A percentile compares a stretch with the other conserved stretches of the same genome.
phyloP scores from a whole-genome alignment of 768 basidiomycete species.

The Neoboletus subvelutipes region DNA sequence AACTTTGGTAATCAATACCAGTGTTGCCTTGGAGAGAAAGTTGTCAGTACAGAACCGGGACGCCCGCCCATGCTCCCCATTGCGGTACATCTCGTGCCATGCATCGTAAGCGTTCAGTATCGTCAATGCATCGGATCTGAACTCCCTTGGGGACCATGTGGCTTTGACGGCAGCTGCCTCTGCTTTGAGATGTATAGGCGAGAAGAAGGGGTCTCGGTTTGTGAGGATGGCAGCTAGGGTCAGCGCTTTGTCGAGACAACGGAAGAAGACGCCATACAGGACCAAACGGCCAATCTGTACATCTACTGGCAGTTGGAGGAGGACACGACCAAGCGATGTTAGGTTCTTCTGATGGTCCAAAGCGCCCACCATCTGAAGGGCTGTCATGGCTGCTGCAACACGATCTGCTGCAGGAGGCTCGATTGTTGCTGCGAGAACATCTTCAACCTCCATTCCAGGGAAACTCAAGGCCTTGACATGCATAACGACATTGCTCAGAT shows the following conservation, averaged over 20 bases:
- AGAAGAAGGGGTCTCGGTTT: slow-evolving; percentile 87
- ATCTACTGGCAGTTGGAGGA: slow-evolving; percentile 88
- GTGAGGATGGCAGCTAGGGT: slow-evolving; percentile 90
- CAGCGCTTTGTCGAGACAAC: slow-evolving; percentile 83
- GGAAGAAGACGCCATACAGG: slow-evolving; percentile 89
- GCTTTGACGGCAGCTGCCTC: slow-evolving; percentile 73
- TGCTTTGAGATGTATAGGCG: slow-evolving; percentile 71
- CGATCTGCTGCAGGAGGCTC: slow-evolving; percentile 83
- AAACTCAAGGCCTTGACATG: slow-evolving; percentile 93
- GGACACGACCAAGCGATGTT: slow-evolving; percentile 83
- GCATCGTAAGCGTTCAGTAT: slow-evolving; percentile 76
- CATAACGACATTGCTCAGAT: slow-evolving; percentile 92
- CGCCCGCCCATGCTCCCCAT: slow-evolving; percentile 61
- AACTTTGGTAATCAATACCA: slow-evolving; percentile 78
- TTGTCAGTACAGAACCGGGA: slow-evolving; percentile 81
- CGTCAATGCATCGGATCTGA: slow-evolving; percentile 82
- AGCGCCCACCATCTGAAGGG: slow-evolving; percentile 84
- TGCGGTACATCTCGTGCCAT: slow-evolving; percentile 73
- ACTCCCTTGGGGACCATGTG: slow-evolving; percentile 76
- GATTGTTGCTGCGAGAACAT: slow-evolving; percentile 81
- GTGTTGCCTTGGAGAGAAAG: slow-evolving; percentile 84
- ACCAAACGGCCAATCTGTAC: slow-evolving; percentile 88
- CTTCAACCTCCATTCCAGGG: slow-evolving; percentile 80
- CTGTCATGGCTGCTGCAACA: slow-evolving; percentile 74
- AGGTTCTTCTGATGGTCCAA: slow-evolving; percentile 72